Evolutionary conservation across 768 basidiomycete genomes (phyloP).

Genomic region (Chalciporus pseudorubinellus): DNA sequence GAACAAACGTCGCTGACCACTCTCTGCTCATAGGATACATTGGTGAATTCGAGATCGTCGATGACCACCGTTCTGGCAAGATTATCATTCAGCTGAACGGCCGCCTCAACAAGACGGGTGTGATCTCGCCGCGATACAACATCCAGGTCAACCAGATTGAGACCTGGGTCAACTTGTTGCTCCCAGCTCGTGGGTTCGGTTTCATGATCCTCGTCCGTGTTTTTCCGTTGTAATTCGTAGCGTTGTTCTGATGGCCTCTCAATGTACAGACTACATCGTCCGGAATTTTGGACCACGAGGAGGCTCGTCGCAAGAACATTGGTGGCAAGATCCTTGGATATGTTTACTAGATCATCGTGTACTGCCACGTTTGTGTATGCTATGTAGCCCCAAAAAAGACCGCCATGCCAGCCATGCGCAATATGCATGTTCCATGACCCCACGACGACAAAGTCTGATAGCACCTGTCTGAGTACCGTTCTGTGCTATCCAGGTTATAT

Average conservation of each 20-base stretch:
- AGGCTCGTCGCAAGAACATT: constrained; percentile 97
- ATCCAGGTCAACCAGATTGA: constrained; percentile 91
- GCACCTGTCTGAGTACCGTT: neutral
- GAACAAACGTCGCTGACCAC: neutral
- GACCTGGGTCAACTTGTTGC: constrained; percentile 93
- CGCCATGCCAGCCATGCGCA: neutral
- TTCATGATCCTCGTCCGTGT: constrained; percentile 85
- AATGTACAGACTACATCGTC: constrained; percentile 83
- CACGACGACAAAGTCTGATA: neutral
- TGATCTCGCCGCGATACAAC: constrained; percentile 99
- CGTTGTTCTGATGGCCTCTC: neutral
- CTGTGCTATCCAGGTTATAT: neutral
- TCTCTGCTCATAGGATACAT: constrained; percentile 72
- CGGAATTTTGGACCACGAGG: constrained; percentile 98
- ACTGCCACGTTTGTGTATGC: constrained; percentile 19
- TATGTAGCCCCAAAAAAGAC: constrained; percentile 19
- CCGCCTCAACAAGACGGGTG: constrained; percentile 98
- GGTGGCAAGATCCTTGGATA: constrained; percentile 95
- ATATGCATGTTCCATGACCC: neutral
- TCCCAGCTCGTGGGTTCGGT: constrained; percentile 95
- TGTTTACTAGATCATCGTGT: constrained; percentile 62
- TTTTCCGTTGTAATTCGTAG: neutral
- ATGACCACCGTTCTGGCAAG: constrained; percentile 98
- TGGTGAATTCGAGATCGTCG: constrained; percentile 97
- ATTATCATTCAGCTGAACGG: constrained; percentile 98